Evolutionary conservation across 1,284 basidiomycete species (phyloP).

Genomic region (Microbotryomycetes sp.): DNA sequence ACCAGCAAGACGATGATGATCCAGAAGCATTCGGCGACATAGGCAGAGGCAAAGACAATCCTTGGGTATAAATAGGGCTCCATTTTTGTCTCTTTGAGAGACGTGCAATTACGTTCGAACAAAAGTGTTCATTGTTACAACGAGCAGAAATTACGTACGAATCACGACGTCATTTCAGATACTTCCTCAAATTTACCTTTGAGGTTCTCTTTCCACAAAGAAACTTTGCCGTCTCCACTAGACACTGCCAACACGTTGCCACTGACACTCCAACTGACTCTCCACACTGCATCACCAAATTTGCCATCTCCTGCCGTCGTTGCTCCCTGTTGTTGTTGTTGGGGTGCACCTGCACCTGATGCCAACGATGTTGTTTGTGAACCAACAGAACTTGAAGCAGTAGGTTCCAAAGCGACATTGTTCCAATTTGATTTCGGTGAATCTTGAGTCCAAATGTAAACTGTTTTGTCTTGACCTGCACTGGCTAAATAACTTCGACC

Average conservation of each 20-base stretch:
- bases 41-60: neutral
- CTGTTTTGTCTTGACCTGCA: constrained; percentile 83
- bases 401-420: constrained; percentile 74
- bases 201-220: constrained; percentile 95
- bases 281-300: constrained; percentile 94
- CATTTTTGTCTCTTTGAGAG: neutral
- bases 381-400: constrained; percentile 36
- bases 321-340: neutral
- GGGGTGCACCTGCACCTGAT: neutral
- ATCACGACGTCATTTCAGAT: constrained; percentile 58
- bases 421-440: constrained; percentile 71
- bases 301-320: constrained; percentile 47
- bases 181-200: constrained; percentile 95
- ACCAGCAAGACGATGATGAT: neutral
- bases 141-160: neutral
- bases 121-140: neutral
- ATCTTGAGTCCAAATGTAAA: constrained; percentile 91
- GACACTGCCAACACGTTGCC: constrained; percentile 95
- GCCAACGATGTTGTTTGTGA: constrained; percentile 9
- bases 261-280: constrained; percentile 92
- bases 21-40: neutral
- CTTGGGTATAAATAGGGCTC: neutral
- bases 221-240: constrained; percentile 90
- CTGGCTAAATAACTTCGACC: constrained; percentile 92
- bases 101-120: constrained; percentile 53